These are phyloP conservation scores for Pestalotiopsis sp. DNA, from an alignment of 2,329 filamentous ascomycete genomes.

Conservation along the genomic window DNA sequence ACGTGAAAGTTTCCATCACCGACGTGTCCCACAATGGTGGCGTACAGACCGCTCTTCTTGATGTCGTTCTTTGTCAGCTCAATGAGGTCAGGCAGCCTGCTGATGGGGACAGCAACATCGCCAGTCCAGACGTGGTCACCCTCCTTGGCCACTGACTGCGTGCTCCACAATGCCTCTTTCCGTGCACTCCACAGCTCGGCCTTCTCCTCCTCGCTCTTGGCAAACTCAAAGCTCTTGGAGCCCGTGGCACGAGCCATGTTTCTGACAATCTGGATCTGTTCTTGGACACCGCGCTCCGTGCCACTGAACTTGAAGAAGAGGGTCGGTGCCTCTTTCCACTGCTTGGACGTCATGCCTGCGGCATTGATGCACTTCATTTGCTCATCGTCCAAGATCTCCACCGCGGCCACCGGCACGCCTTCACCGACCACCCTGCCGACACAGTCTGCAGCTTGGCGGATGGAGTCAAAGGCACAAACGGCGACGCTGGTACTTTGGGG, in stretches of 20 bases:
- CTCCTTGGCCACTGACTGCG: conserved; percentile 66
- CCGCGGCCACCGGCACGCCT: conserved; percentile 75
- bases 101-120: conserved; percentile 84
- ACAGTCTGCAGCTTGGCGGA: conserved; percentile 70
- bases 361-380: conserved; percentile 66
- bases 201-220: conserved; percentile 69
- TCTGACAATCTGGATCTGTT: conserved; percentile 62
- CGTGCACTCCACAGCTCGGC: conserved; percentile 80
- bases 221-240: conserved; percentile 77
- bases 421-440: conserved; percentile 72
- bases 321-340: conserved; percentile 67
- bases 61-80: conserved; percentile 73
- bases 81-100: conserved; percentile 72
- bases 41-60: conserved; percentile 56
- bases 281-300: conserved; percentile 69
- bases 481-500: conserved; percentile 76
- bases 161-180: conserved; percentile 83
- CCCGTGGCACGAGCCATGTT: conserved; percentile 46
- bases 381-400: conserved; percentile 80
- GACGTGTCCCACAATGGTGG: conserved; percentile 71
- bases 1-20: conserved; percentile 81
- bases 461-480: conserved; percentile 49
- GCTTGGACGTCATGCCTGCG: conserved; percentile 57
- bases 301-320: conserved; percentile 75
- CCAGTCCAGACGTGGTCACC: conserved; percentile 83